Base-by-base conservation (phyloP, 352 stramenopile species). In the Phytophthora tentaculata region DNA sequence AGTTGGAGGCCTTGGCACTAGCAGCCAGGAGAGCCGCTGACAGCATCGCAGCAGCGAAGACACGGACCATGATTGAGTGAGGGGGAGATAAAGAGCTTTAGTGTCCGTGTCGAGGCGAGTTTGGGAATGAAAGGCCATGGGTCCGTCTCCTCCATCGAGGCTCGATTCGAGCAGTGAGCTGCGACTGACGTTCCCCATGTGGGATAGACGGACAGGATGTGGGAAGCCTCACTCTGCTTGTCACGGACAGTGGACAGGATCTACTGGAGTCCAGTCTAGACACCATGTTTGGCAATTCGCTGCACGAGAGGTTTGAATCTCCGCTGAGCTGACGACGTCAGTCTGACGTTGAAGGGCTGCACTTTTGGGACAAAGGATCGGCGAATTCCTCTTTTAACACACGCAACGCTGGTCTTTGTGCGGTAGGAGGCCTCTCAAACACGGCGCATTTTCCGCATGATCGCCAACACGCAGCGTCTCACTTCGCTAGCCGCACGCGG, bases 401-500 rank as follows among this genome's bases (percentile, higher is more conserved):
- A 59, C 47, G 20, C 8, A 41, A 2, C n/a, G 29, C 49, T 32
- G 41, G 48, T 74, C 43, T 74, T 35, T 63, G 61, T 23, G 61
- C 54, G 24, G n/a, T 39, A 52, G 32, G 24, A 50, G 43, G 26
- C 41, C 32, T 19, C 32, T 19, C 58, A 47, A 74, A 74, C 67
- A 74, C 60, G 67, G 61, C 39, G 29, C 66, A 65, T 37, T n/a
- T 35, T 73, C 66, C 60, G 66, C 61, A 69, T 45, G 43, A 56
- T 64, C 69, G 52, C 14, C 22, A 74, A 74, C 61, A 74, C 61
- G 67, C 67, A 58, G 23, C 55, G 60, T 41, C 50, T 43, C 35
- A 43, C 35, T 43, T 43, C 35, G 8, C 35, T 43, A 43, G 35
- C 35, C 35, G 35, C 29, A 13, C 29, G 14, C 29, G 29, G 1